Evolutionary conservation across 2,329 filamentous ascomycete genomes (phyloP), one percentile per base, ranked within the genome.

Genomic region (Hypoxylon sp.): DNA sequence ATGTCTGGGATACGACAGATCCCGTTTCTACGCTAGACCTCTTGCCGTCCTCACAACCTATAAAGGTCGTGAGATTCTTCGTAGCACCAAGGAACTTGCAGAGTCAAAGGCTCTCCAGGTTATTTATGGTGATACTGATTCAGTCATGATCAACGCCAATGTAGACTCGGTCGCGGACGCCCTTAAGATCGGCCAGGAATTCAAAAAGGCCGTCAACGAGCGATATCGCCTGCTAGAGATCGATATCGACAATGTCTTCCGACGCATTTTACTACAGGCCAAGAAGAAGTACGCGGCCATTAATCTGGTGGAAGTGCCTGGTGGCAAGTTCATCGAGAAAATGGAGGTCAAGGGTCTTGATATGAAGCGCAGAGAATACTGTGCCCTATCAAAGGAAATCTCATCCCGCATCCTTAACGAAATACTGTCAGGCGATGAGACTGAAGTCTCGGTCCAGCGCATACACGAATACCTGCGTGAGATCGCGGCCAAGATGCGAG

Each of bases 261-360:
- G 95, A 49, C 91, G 96, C 32, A 92, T 99, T 61, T 83, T 99
- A 41, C 85, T 99, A 13, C 96, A 98, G 77, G 95, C 96, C 30
- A 99, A 99, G 87, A 99, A 99, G 85, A 99, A 99, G 84, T 99
- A 99, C 80, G 96, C 96, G 7, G 96, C 96, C 43, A 92, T 99
- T 80, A 98, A 97, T 78, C 89, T 98, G 79, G 89, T 96, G 5
- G 93, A 98, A 75, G 86, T 92, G 21, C 70, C 75, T 17, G 92
- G 97, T 75, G 94, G 94, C 73, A 97, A 95, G 78, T 97, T 91
- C 76, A 85, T 95, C 48, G 95, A 98, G 79, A 95, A 97, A 82
- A 91, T 99, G 80, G 96, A 99, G 79, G 93, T 99, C 77, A 99
- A 99, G 82, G 96, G 96, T 83, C 87, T 99, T 51, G 96, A 99